Conservation (phyloP, 495 filamentous ascomycete species). For the Hypoxylon trugodes region DNA sequence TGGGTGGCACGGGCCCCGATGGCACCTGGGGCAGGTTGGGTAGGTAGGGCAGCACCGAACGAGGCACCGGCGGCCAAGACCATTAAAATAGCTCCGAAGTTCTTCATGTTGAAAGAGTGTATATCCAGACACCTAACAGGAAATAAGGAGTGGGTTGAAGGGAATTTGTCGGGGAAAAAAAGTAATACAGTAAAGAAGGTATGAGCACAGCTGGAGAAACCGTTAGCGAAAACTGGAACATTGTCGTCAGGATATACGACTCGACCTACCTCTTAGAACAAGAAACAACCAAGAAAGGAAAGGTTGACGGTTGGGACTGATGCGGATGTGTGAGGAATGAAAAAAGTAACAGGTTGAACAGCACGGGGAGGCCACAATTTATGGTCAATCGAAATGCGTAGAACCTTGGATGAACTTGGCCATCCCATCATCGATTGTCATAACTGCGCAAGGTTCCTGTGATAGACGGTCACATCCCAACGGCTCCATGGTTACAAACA, state of each 20-base stretch:
- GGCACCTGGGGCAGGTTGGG: conserved; percentile 8
- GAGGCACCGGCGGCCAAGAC: conserved; percentile 47
- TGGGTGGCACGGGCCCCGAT: conserved; percentile 14
- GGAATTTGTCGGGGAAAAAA: conserved; percentile 18
- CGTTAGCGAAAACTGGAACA: conserved; percentile 8
- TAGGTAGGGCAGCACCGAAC: conserved; percentile 43
- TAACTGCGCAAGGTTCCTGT: conserved; percentile 12
- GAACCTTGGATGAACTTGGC: conserved; percentile 21
- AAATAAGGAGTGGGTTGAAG: conserved; percentile 36
- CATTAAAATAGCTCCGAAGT: conserved; percentile 48
- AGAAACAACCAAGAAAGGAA: conserved; percentile 42
- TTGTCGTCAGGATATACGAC: conserved; percentile 7
- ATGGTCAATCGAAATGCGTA: conserved; percentile 39
- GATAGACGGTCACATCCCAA: conserved; percentile 23
- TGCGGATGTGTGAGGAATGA: conserved; percentile 40
- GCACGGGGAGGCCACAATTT: conserved; percentile 35
- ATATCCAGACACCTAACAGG: conserved; percentile 38
- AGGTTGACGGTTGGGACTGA: conserved; percentile 29
- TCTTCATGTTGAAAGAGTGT: conserved; percentile 52
- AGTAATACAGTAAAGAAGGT: conserved; percentile 42
- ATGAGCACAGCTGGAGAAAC: conserved; percentile 50
- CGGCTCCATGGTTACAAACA: conserved; percentile 1
- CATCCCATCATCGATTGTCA: conserved; percentile 34
- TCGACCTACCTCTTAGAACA: conserved; percentile 46
- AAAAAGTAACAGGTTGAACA: conserved; percentile 16